Conservation (phyloP, 305 asterid genomes). For the Striga hermonthica region DNA sequence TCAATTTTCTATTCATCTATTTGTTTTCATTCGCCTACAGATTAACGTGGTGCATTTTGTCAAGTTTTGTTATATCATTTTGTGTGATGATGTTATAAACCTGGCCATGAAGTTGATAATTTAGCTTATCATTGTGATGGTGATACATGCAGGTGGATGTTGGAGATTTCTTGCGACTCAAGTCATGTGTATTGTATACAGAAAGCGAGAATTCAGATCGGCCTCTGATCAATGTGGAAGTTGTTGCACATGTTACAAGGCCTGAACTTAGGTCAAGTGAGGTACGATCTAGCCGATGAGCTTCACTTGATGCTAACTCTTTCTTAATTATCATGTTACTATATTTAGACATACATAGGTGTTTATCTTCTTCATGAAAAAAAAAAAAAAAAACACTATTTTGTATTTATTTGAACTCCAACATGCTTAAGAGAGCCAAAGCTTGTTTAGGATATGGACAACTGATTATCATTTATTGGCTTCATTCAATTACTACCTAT, state of each 20-base stretch:
- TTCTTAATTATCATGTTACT: neutral
- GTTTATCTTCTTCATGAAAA: neutral
- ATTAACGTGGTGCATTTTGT: neutral
- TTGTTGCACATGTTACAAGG: constrained; percentile 90
- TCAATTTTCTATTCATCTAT: too few species aligned
- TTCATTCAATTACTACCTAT: neutral
- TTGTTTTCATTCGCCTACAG: too few species aligned
- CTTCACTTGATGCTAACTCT: neutral
- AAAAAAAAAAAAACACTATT: neutral
- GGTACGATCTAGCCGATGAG: constrained; percentile 42
- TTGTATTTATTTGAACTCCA: neutral
- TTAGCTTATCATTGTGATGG: constrained; percentile 14
- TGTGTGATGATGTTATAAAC: neutral
- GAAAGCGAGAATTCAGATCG: constrained; percentile 62
- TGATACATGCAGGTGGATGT: constrained; percentile 85
- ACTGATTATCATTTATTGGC: neutral
- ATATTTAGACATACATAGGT: neutral
- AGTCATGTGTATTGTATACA: constrained; percentile 77
- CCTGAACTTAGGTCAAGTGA: constrained; percentile 90
- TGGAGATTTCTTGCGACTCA: constrained; percentile 92
- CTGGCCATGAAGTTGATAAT: neutral
- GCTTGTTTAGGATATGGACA: neutral
- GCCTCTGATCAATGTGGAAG: constrained; percentile 82
- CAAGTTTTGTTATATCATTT: neutral
- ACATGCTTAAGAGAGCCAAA: neutral